A percentile compares a stretch with the other conserved stretches of the same genome.
Conservation (phyloP, 78 protist species). For the Dictyostelium citrinum region DNA sequence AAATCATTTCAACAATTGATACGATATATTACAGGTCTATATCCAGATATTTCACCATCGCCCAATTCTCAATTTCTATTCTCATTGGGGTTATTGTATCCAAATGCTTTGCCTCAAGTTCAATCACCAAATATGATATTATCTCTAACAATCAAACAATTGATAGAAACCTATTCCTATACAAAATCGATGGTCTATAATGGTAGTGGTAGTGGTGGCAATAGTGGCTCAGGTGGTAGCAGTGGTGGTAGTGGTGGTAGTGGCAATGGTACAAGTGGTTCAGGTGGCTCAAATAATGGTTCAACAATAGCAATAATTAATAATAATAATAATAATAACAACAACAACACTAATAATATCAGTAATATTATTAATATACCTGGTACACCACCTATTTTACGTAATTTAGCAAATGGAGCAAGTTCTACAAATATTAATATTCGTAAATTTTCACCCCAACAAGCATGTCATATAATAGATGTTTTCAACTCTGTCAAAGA, state of each 20-base stretch:
- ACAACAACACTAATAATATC: neutral
- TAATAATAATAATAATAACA: neutral
- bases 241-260: too few species aligned
- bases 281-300: too few species aligned
- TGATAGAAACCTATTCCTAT: constrained; percentile 28
- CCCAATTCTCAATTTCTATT: constrained; percentile 38
- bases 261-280: neutral
- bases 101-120: constrained; percentile 2
- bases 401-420: neutral
- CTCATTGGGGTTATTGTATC: constrained; percentile 16
- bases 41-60: constrained; percentile 16
- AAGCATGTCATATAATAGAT: constrained; percentile 45
- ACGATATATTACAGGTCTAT: neutral
- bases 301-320: neutral
- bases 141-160: neutral
- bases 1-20: constrained; percentile 37
- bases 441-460: constrained; percentile 41
- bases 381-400: neutral
- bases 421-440: neutral
- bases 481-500: constrained; percentile 57
- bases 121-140: constrained; percentile 2
- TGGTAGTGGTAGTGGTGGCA: neutral
- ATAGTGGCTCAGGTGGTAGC: too few species aligned
- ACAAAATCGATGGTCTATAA: constrained; percentile 8
- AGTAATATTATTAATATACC: neutral